Evolutionary conservation across 257 asterid species (phyloP).

Genomic region (Asclepias syriaca): DNA sequence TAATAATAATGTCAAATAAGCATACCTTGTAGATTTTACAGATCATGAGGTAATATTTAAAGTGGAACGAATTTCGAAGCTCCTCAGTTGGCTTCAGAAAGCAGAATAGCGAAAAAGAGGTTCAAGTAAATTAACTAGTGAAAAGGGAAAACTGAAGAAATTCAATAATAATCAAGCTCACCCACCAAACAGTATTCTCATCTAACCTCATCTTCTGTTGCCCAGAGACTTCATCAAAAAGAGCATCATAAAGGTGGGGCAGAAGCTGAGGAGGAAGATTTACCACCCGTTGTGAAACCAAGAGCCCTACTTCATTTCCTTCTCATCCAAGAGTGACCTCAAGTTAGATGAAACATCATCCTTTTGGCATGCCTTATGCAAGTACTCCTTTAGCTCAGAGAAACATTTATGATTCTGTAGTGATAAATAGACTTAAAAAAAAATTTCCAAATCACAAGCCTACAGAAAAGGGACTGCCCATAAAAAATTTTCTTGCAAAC

Average conservation of each 20-base stretch:
- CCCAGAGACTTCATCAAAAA: conserved; percentile 95
- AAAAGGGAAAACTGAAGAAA: background rate
- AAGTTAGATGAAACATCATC: conserved; percentile 38
- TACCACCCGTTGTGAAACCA: conserved; percentile 77
- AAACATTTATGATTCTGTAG: conserved; percentile 8
- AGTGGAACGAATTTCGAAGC: conserved; percentile 61
- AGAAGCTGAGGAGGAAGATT: conserved; percentile 94
- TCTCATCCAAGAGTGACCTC: conserved; percentile 41
- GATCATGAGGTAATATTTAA: conserved; percentile 62
- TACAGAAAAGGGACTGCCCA: background rate
- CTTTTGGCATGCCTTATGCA: conserved; percentile 35
- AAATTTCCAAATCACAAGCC: background rate
- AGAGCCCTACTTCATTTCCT: conserved; percentile 56
- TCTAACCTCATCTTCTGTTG: conserved; percentile 91
- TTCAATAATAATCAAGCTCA: conserved; percentile 14
- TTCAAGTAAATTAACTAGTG: conserved; percentile 8
- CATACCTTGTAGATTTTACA: conserved; percentile 80
- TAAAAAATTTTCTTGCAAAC: background rate
- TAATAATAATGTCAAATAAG: background rate
- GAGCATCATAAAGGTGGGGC: conserved; percentile 85
- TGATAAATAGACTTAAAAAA: background rate
- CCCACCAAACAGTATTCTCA: conserved; percentile 11
- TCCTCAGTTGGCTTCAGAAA: conserved; percentile 65
- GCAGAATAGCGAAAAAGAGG: conserved; percentile 16
- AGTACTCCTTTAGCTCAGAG: conserved; percentile 7